Evolutionary conservation across 495 filamentous ascomycete species (phyloP), one percentile per base, ranked within the genome.

Genomic region (Aspergillus conjunctus): DNA sequence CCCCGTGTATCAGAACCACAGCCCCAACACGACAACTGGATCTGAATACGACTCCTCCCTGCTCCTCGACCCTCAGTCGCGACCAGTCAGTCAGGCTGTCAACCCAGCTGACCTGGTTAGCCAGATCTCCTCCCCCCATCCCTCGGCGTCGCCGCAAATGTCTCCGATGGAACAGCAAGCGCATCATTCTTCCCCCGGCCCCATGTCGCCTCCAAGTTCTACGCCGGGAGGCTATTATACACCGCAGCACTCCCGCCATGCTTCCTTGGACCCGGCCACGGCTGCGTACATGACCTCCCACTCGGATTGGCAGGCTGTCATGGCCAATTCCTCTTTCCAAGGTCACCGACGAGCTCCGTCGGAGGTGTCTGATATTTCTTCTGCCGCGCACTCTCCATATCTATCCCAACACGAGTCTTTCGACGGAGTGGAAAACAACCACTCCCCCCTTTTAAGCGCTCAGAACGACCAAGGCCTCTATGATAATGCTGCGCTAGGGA

Each of bases 351-450:
- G 92, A 68, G 85, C 88, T 37, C 90, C 93, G 1, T 97, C 93
- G 7, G 94, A 97, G 69, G 90, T 89, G 65, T 97, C 93, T 6
- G 94, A 97, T 65, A 82, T 90, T 7, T 90, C 87, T 4, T 93
- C 90, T 15, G 95, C 92, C 18, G 88, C 85, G 1, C 86, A 87
- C 32, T 97, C 93, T 18, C 94, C 94, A 48, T 91, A 86, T 67
- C 69, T 96, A 51, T 82, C 82, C 26, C 91, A 90, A 68, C 81
- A 87, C 54, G 94, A 97, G 54, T 85, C 78, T 61, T 92, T 93
- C 68, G 93, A 97, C 14, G 75, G 78, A 9, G 75, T 83, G 54
- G 88, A 91, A 50, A 87, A 88, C 49, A 84, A 82, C 54, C 85
- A 87, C 48, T 97, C 93, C 2, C 94, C 94, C 6, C 83, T 96